A percentile compares a stretch with the other conserved stretches of the same genome.
phyloP scores from a whole-genome alignment of 805 yeast genomes.

The Nadsonia fulvescens region DNA sequence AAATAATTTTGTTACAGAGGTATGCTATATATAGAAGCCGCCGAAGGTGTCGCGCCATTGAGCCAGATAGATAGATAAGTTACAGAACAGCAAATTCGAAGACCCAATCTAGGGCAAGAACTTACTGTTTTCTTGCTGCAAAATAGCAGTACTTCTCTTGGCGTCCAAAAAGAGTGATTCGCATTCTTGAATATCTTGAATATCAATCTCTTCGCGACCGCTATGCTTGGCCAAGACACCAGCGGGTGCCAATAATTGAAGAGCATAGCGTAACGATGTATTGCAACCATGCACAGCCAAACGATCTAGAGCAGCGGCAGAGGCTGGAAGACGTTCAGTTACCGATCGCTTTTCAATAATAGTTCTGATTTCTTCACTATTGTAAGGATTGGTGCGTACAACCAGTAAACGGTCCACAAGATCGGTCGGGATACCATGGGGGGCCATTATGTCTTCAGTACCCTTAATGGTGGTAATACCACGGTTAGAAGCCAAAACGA shows the following conservation, averaged over 20 bases:
- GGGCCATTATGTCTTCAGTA: constrained; percentile 63
- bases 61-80: too few species aligned
- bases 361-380: constrained; percentile 58
- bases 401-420: constrained; percentile 79
- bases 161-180: constrained; percentile 73
- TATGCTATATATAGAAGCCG: too few species aligned
- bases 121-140: constrained; percentile 26
- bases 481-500: constrained; percentile 87
- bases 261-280: constrained; percentile 77
- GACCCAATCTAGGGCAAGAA: constrained; percentile 17
- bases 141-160: constrained; percentile 54
- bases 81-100: too few species aligned
- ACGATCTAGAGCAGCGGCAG: constrained; percentile 50
- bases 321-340: constrained; percentile 53
- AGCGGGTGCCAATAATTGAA: constrained; percentile 82
- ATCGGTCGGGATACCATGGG: constrained; percentile 96
- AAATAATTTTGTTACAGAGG: too few species aligned
- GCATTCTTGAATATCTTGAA: constrained; percentile 69
- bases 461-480: constrained; percentile 89
- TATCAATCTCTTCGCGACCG: constrained; percentile 49
- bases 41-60: too few species aligned
- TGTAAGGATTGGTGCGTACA: constrained; percentile 82
- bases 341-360: constrained; percentile 70
- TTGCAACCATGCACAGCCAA: constrained; percentile 57
- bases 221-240: constrained; percentile 61